phyloP scores from a whole-genome alignment of 805 yeast genomes.

The Candida manassasensis region DNA sequence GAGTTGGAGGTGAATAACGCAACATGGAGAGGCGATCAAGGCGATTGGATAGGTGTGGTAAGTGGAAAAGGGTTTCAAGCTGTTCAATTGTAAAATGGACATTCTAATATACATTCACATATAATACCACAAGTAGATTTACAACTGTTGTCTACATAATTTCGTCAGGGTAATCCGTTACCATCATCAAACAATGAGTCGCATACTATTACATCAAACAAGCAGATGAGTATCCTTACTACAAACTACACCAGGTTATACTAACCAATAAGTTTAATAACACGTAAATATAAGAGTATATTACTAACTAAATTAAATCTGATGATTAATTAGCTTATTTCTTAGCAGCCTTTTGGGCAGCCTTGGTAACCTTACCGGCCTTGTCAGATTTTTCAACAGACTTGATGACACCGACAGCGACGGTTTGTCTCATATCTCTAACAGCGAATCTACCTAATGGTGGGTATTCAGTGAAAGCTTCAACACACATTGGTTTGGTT shows the following conservation, averaged over 20 bases:
- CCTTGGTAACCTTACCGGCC: constrained; percentile 48
- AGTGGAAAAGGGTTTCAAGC: constrained; percentile 68
- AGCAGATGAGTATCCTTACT: too few relatives aligned
- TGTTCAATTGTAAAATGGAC: constrained; percentile 37
- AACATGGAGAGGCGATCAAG: constrained; percentile 61
- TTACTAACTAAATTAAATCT: not conserved
- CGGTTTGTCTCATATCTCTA: constrained; percentile 99
- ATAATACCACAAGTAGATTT: too few relatives aligned
- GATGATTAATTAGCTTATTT: constrained; percentile 26
- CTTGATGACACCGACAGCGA: constrained; percentile 99
- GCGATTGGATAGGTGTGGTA: constrained; percentile 78
- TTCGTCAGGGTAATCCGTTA: too few relatives aligned
- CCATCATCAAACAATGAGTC: too few relatives aligned
- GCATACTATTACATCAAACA: too few relatives aligned
- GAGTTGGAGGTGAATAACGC: constrained; percentile 71
- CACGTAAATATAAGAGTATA: constrained; percentile 3
- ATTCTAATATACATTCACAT: too few relatives aligned
- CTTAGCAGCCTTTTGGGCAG: constrained; percentile 45
- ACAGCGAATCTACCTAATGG: constrained; percentile 55
- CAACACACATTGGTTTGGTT: constrained; percentile 43
- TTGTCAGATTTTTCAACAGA: constrained; percentile 44
- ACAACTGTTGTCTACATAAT: too few relatives aligned
- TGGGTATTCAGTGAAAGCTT: constrained; percentile 42
- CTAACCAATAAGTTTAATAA: not conserved
- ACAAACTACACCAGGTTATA: too few relatives aligned